Base-by-base conservation (phyloP, 2,329 filamentous ascomycete species). In the Neophaeococcomyces mojaviensis region DNA sequence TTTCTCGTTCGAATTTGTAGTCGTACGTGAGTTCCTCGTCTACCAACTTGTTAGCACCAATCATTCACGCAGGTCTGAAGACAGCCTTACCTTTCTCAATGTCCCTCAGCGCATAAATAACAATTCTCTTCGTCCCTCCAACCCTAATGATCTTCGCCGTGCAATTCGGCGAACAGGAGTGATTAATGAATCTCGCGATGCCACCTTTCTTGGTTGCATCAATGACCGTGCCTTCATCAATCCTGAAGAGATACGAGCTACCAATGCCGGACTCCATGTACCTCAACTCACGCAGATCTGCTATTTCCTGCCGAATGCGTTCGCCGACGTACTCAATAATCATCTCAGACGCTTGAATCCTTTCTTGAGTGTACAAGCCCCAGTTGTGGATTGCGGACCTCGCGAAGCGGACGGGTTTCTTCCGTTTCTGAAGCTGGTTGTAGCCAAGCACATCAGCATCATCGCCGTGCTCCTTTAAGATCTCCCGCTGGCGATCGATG, bases 321-420 rank as follows among this genome's bases (percentile, higher is more conserved):
- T 98, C 92, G 50, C 92, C 92, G 9, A 98, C 92, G 63, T 98
- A 98, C 69, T 98, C 92, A 61, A 98, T 98, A 63, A 98, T 98
- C 88, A 98, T 96, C 67, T 98, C 92, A 64, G 95, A 94, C 64
- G 90, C 88, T 49, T 85, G 79, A 53, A 98, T 98, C 61, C 94
- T 92, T 68, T 98, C 92, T 74, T 96, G 90, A 3, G 92, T 89
- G 62, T 98, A 98, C 22, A 98, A 71, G 22, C 92, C 92, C 92
- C 92, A 98, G 60, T 96, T 97, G 68, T 98, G 92, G 58, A 98
- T 98, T 37, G 92, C 92, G 43, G 92, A 98, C 36, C 92, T 81
- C 47, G 90, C 92, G 67, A 98, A 98, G 63, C 94, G 92, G 64
- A 98, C 92, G 1, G 90, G 89, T 74, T 98, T 98, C 80, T 97